These are phyloP conservation scores for Rhynchosporium agropyri DNA, from an alignment of 2,329 filamentous ascomycete species.

Conservation along the genomic window DNA sequence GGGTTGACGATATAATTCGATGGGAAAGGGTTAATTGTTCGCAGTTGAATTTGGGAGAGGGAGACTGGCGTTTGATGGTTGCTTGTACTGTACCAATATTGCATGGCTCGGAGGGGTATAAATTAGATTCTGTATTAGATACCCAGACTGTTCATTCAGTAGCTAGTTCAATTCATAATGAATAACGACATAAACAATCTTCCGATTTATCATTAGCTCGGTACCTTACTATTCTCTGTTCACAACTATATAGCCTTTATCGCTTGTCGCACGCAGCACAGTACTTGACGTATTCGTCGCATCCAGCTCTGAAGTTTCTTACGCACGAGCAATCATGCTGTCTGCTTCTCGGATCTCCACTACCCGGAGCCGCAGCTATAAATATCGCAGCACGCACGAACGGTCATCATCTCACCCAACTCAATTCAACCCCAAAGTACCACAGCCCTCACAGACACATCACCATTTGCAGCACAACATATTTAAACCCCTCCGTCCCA, in stretches of 20 bases:
- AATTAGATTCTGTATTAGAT: constrained; percentile 19
- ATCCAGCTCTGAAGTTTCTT: neutral
- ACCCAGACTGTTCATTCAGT: constrained; percentile 24
- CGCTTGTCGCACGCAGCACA: neutral
- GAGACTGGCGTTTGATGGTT: neutral
- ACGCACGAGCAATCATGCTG: constrained; percentile 3
- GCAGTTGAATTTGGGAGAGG: neutral
- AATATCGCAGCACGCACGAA: neutral
- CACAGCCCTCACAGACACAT: neutral
- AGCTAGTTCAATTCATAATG: constrained; percentile 9
- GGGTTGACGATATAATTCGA: constrained; percentile 15
- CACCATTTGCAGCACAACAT: neutral
- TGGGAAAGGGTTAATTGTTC: too few relatives aligned
- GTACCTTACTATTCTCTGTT: neutral
- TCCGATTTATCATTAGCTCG: neutral
- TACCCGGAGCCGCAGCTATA: neutral
- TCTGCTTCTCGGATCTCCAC: neutral
- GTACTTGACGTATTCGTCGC: neutral
- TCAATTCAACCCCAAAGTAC: neutral
- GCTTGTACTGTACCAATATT: constrained; percentile 9
- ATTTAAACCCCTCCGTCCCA: neutral
- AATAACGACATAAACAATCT: neutral
- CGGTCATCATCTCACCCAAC: neutral
- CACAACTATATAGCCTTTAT: neutral
- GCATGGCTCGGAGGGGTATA: neutral